Conservation (phyloP, 1,139 yeast species). For the Yamadazyma friedrichii region DNA sequence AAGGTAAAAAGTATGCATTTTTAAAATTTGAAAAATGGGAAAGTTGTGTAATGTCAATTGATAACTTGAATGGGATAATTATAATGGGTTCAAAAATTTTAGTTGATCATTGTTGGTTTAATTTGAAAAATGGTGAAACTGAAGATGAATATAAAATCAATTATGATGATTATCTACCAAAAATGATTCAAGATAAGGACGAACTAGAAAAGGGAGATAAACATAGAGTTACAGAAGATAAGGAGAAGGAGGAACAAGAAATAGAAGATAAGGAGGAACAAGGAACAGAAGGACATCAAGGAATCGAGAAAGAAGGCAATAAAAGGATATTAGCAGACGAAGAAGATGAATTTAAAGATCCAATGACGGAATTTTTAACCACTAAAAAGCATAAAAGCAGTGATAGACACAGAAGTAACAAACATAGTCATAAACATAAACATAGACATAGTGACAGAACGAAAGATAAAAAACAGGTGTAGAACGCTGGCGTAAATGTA, state of each 20-base stretch:
- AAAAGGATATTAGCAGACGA: conserved; percentile 7
- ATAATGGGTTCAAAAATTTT: conserved; percentile 56
- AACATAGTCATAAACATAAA: conserved; percentile 2
- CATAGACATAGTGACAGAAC: not conserved
- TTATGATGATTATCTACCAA: conserved; percentile 24
- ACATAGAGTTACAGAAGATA: no score
- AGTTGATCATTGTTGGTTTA: conserved; percentile 78
- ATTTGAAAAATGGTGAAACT: conserved; percentile 51
- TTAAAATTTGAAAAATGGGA: conserved; percentile 80
- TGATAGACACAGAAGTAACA: conserved; percentile 1
- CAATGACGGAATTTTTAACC: conserved; percentile 12
- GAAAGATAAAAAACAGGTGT: not conserved
- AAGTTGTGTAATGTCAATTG: conserved; percentile 83
- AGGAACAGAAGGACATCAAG: conserved; percentile 15
- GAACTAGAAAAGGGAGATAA: no score
- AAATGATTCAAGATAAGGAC: conserved; percentile 1
- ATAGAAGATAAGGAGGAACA: conserved; percentile 13
- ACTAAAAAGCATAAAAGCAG: conserved; percentile 3
- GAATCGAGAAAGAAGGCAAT: not conserved
- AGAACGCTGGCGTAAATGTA: conserved; percentile 3
- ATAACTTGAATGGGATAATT: conserved; percentile 75
- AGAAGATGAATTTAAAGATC: conserved; percentile 17
- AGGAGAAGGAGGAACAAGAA: conserved; percentile 4
- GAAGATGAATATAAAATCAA: conserved; percentile 42
- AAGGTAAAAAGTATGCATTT: conserved; percentile 72